Base-by-base conservation (phyloP, 2,329 filamentous ascomycete genomes). In the Phialemonium atrogriseum region DNA sequence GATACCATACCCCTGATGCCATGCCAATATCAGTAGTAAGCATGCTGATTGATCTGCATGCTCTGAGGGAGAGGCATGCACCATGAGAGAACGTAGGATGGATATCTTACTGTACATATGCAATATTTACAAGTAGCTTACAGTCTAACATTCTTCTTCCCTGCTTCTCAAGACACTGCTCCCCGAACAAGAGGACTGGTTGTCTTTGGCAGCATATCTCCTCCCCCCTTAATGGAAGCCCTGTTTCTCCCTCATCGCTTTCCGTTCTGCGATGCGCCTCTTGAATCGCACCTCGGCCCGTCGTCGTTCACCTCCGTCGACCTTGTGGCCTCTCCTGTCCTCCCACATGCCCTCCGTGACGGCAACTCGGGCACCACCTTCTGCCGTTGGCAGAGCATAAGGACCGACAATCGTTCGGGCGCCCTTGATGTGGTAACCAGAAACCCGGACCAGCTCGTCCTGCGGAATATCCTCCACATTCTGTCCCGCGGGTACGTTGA, bases 291-390 rank as follows among this genome's bases (percentile, higher is more conserved):
- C 79, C 63, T 94, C 81, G 11, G 82, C 84, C 56, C 74, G 78
- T 59, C 91, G 76, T 56, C 91, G 79, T 69, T 98, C 91, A 68
- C 91, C 91, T 51, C 91, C 91, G 59, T 96, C 88, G 44, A 98
- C 80, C 78, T 96, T 96, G 50, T 77, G 77, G 17, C 91, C 89
- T 48, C 80, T 73, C 54, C 73, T 80, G 49, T 87, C 70, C 65
- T 96, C 89, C 91, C 89, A 96, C 66, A 96, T 81, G 8, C 89
- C 87, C 56, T 95, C 88, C 35, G 79, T 76, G 14, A 84, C 70
- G 41, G 69, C 67, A 44, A 96, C 68, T 31, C 69, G 66, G 9
- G 80, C 84, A 7, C 75, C 77, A 24, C 64, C 61, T 1, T 73
- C 73, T 56, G 82, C 79, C 17, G 88, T 52, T 5, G 77, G 75